Base-by-base conservation (phyloP, 495 filamentous ascomycete genomes). In the Astrothelium macrocarpum region DNA sequence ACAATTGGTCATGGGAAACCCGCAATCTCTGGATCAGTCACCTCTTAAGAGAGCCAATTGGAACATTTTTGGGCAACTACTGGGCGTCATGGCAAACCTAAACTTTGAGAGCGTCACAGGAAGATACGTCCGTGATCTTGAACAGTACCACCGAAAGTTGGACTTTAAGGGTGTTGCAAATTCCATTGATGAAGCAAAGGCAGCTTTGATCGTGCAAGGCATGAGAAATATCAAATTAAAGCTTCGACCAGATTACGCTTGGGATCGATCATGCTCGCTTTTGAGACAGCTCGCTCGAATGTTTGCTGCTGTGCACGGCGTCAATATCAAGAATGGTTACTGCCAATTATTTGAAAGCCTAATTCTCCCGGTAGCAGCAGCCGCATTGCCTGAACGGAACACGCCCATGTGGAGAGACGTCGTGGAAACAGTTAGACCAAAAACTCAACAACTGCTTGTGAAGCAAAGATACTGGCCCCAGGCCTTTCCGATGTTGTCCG, bases 41-140 rank as follows among this genome's bases (percentile, higher is more conserved):
- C 84, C 89, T 4, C 81, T 96, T 9, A 87, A 90, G 64, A 83
- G 91, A 77, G 87, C 94, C 18, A 97, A 97, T 72, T 97, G 94
- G 94, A 87, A 87, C 62, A 86, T 97, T 14, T 96, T 95, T 69
- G 86, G 88, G 28, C 90, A 95, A 70, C 77, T 97, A 20, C 79
- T 99, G 12, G 94, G 94, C 16, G 91, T 89, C 28, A 96, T 99
- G 91, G 95, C 94, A 74, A 88, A 87, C 60, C 83, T 90, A 66
- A 90, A 92, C 71, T 96, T 99, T 74, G 77, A 84, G 31, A 89
- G 84, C 65, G 93, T 99, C 32, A 82, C 89, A 28, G 83, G 86
- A 61, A 84, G 89, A 26, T 99, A 95, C 71, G 75, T 95, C 62
- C 74, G 73, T 25, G 92, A 97, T 71, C 81, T 99, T 3, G 87